Base-by-base conservation (phyloP, 1,284 basidiomycete species). In the Leucoagaricus sp. region DNA sequence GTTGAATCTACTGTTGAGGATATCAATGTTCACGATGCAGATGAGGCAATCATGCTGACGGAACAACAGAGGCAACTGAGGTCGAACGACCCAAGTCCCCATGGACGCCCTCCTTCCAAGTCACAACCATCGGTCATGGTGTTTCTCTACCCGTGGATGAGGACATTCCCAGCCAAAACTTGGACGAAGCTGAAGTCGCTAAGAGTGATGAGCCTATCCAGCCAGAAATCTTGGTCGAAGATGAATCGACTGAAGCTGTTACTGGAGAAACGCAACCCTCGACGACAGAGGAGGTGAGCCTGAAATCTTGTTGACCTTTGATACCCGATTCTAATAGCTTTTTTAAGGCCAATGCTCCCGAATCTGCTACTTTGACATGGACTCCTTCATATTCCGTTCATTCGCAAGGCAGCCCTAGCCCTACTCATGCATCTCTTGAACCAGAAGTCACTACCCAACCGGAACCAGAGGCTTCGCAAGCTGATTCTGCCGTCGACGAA, bases 301-400 rank as follows among this genome's bases (percentile, higher is more conserved):
- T n/a, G 47, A 31, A 19, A 28, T 9, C 21, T 28, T 10, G 23
- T 26, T 40, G 4, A 38, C 13, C 15, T 10, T 26, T 7, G 17
- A 10, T 38, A 13, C 19, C n/a, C 9, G 13, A 12, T 31, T 36
- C 36, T 57, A 31, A 51, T 8, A n/a, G 9, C 28, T 49, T 36
- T 15, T 17, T 7, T 28, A 17, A 55, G 54, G 23, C 25, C 5
- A 31, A 3, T 19, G 25, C 15, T 31, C 21, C 34, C 3, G 42
- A 57, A 21, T 38, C 49, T 15, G 26, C 49, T 15, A 23, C 63
- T 17, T 60, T 63, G 15, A 60, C 66, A 23, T 69, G 66, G 67
- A 69, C 67, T 41, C 65, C 69, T 34, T 70, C 67, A 13, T 69
- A 70, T 47, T 68, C 67, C 12, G 67, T 70, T 2, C 69, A 70